A percentile compares a stretch with the other conserved stretches of the same genome.
phyloP scores from a whole-genome alignment of 192 early-diverging fungal genomes.

The Backusella morwellensis region DNA sequence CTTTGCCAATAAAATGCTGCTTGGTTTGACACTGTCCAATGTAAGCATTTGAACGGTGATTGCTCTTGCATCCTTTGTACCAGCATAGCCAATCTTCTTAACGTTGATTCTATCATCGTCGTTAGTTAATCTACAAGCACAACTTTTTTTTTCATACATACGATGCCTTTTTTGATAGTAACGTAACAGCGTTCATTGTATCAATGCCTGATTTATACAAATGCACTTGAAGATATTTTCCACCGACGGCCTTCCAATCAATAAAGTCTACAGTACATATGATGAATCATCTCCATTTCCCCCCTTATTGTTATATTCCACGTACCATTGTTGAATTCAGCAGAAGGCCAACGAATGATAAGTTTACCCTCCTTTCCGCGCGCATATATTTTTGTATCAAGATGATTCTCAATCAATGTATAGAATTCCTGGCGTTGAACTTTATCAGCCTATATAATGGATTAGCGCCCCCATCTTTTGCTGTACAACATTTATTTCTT shows the following conservation, averaged over 20 bases:
- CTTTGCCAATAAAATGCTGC: constrained; percentile 56
- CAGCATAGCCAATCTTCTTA: constrained; percentile 78
- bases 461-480: too few relatives aligned
- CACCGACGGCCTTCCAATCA: constrained; percentile 38
- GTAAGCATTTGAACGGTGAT: constrained; percentile 86
- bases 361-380: constrained; percentile 7
- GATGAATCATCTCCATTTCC: neutral
- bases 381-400: constrained; percentile 3
- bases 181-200: constrained; percentile 82
- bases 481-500: too few relatives aligned
- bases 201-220: constrained; percentile 94
- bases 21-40: constrained; percentile 56
- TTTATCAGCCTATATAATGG: constrained; percentile 3
- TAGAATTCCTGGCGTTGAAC: constrained; percentile 10
- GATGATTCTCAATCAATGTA: constrained; percentile 7
- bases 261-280: neutral
- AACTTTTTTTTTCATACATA: constrained; percentile 14
- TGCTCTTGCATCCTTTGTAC: constrained; percentile 93
- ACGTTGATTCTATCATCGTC: constrained; percentile 37
- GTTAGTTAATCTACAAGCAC: neutral
- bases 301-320: neutral
- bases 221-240: constrained; percentile 80
- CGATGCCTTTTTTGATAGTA: constrained; percentile 46
- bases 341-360: constrained; percentile 14
- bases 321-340: neutral